These are phyloP conservation scores for Diophrys sp. DNA, from an alignment of 73 alveolate species.

Conservation along the genomic window DNA sequence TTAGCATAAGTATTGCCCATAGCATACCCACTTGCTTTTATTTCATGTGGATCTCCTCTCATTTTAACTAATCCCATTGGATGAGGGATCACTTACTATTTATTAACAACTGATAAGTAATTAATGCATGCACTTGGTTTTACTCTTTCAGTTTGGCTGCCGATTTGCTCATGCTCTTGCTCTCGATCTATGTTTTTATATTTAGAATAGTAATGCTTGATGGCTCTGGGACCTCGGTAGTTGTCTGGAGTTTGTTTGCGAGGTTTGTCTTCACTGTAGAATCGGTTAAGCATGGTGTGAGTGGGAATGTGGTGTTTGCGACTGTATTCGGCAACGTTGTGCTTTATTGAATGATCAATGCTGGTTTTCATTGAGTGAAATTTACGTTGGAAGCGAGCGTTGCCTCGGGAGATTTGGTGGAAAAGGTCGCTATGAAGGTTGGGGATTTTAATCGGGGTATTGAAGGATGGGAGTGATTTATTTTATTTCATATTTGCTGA, in stretches of 20 bases:
- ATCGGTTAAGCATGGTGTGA: background rate
- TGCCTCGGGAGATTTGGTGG: background rate
- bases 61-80: conserved; percentile 43
- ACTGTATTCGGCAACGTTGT: too few species aligned
- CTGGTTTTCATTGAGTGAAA: background rate
- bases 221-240: background rate
- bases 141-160: background rate
- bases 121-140: conserved; percentile 41
- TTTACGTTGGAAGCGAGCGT: background rate
- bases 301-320: background rate
- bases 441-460: background rate
- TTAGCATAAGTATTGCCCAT: conserved; percentile 52
- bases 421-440: background rate
- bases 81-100: conserved; percentile 31
- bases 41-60: conserved; percentile 23
- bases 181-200: background rate
- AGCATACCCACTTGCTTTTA: conserved; percentile 27
- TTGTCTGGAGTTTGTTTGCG: background rate
- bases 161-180: background rate
- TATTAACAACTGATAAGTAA: conserved; percentile 19
- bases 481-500: background rate
- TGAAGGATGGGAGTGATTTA: background rate
- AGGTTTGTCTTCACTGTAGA: background rate
- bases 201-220: background rate
- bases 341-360: background rate